Evolutionary conservation across 2,329 filamentous ascomycete species (phyloP), one percentile per base, ranked within the genome.

Genomic region (Verticillium alfalfae): DNA sequence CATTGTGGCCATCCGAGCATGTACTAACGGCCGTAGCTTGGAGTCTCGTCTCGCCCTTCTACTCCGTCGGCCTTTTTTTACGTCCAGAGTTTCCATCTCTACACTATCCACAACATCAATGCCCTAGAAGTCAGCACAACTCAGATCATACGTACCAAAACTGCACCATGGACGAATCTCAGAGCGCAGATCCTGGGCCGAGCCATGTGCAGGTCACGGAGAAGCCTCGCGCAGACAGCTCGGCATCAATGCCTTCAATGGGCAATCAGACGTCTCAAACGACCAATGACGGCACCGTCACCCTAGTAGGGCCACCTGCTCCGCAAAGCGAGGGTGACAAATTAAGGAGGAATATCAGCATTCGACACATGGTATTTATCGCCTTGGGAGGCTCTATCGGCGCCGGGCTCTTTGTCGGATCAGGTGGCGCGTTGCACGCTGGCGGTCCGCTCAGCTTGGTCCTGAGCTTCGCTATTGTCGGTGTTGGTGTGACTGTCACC

Each of bases 371-470:
- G 67, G 56, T 72, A 59, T 67, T 74, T 45, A 73, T 76, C 67
- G 73, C 73, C 16, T 65, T 75, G 2, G 70, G 71, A 6, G 70
- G 72, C 37, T 74, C 73, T 54, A 75, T 76, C 59, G 74, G 74
- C 10, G 73, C 74, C 9, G 74, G 74, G 2, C 66, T 76, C 1
- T 69, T 76, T 52, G 68, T 76, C 9, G 71, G 70, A 16, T 73
- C 72, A 3, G 71, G 70, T 18, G 66, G 65, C 18, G 71, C 70
- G 26, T 67, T 76, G 13, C 67, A 68, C 18, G 65, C 66, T 16
- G 73, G 71, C 18, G 74, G 74, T 0, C 72, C 73, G 0, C 70
- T 64, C 4, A 67, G 67, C 13, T 66, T 75, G 38, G 63, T 75
- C 34, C 56, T 74, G 55, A 72, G 70, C 57, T 76, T 74, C 62